phyloP scores from a whole-genome alignment of 208 protist genomes.

The Acanthamoeba healyi region DNA sequence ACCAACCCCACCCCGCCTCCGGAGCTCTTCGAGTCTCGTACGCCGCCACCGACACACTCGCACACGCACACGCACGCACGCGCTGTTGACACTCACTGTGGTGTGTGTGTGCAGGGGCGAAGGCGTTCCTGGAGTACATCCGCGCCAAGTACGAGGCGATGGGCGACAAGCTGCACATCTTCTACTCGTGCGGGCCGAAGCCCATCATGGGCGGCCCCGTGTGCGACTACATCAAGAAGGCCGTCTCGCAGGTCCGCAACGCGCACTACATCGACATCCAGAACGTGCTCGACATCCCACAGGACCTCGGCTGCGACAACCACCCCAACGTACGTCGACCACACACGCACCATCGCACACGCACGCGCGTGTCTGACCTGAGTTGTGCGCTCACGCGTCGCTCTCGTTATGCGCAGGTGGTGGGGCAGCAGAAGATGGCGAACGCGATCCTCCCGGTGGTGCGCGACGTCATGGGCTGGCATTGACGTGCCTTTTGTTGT shows the following conservation, averaged over 20 bases:
- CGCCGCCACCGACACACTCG: neutral
- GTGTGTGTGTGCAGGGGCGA: neutral
- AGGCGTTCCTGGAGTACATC: slow-evolving; percentile 8
- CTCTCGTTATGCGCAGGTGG: neutral
- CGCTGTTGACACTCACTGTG: neutral
- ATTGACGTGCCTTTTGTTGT: too few relatives aligned
- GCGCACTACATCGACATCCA: slow-evolving; percentile 62
- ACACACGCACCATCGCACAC: neutral
- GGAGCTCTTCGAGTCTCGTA: slow-evolving; percentile 26
- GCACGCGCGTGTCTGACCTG: too few relatives aligned
- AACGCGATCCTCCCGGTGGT: slow-evolving; percentile 13
- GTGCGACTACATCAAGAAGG: slow-evolving; percentile 38
- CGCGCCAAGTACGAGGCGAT: neutral
- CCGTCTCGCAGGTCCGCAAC: slow-evolving; percentile 8
- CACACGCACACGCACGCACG: neutral
- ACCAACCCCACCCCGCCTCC: neutral
- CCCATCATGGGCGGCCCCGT: slow-evolving; percentile 37
- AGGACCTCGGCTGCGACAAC: slow-evolving; percentile 40
- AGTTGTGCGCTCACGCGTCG: too few relatives aligned
- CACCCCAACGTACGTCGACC: neutral
- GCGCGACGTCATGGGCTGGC: slow-evolving; percentile 8
- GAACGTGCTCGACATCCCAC: slow-evolving; percentile 24
- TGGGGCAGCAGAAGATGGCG: slow-evolving; percentile 43
- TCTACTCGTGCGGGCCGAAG: slow-evolving; percentile 46
- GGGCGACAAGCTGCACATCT: slow-evolving; percentile 39